These are phyloP conservation scores for Achlya hypogyna DNA, from an alignment of 352 stramenopile genomes.

Conservation along the genomic window DNA sequence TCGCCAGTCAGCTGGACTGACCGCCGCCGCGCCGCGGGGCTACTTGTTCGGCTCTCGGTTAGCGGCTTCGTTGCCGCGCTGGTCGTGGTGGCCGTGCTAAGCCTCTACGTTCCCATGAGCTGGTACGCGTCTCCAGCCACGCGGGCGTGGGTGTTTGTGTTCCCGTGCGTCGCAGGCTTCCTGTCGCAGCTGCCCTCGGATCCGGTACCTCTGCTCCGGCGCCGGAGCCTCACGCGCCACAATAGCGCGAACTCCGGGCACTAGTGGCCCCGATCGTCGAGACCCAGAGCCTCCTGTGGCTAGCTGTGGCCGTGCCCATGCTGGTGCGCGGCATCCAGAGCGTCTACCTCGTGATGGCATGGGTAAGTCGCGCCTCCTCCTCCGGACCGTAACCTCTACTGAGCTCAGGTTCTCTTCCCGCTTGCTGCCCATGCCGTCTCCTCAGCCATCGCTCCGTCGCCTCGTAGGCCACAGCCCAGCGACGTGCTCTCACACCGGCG, in stretches of 20 bases:
- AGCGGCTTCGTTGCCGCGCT: slow-evolving; percentile 30
- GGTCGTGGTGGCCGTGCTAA: slow-evolving; percentile 38
- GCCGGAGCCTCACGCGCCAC: not conserved
- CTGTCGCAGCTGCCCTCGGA: not conserved
- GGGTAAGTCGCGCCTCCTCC: not conserved
- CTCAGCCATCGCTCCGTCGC: too few species aligned
- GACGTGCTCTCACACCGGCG: not conserved
- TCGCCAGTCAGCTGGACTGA: slow-evolving; percentile 37
- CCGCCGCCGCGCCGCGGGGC: slow-evolving; percentile 30
- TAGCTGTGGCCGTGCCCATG: not conserved
- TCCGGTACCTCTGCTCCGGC: not conserved
- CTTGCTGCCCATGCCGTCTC: not conserved
- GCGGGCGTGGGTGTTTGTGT: slow-evolving; percentile 16
- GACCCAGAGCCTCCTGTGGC: slow-evolving; percentile 1
- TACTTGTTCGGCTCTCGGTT: slow-evolving; percentile 32
- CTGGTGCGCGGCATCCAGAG: not conserved
- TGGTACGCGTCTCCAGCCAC: slow-evolving; percentile 37
- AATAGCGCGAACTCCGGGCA: not conserved
- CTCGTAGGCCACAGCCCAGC: too few species aligned
- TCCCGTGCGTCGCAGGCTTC: not conserved
- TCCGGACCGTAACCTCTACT: not conserved
- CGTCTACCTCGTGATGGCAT: slow-evolving; percentile 11
- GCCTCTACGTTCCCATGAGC: slow-evolving; percentile 48
- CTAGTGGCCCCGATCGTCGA: not conserved
- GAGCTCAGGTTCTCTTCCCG: not conserved